Conservation (phyloP, 345 rosid genomes). For the Hevea brasiliensis region DNA sequence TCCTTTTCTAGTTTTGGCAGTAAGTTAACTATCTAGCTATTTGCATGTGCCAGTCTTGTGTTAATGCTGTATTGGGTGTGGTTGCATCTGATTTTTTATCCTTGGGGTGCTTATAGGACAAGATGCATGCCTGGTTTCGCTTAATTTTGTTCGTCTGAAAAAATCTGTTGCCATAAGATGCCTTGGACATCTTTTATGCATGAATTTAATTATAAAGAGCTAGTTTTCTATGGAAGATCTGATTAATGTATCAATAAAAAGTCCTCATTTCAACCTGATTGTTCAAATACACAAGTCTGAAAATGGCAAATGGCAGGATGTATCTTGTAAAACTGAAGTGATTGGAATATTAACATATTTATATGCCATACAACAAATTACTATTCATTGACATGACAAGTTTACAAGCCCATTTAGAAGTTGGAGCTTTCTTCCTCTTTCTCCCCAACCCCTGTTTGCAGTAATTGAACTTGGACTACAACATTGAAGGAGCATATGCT, state of each 20-base stretch:
- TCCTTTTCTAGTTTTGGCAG: slow-evolving; percentile 96
- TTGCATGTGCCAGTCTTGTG: slow-evolving; percentile 5
- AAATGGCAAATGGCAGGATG: background rate
- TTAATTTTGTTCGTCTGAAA: background rate
- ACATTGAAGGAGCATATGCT: background rate
- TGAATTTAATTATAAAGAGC: background rate
- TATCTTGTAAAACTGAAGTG: too few relatives aligned
- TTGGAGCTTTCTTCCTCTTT: too few relatives aligned
- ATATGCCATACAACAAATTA: too few relatives aligned
- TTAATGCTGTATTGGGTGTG: slow-evolving; percentile 2
- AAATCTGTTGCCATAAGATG: background rate
- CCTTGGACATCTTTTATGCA: background rate
- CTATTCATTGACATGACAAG: too few relatives aligned
- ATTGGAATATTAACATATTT: too few relatives aligned
- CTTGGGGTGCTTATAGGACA: background rate
- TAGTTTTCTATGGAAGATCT: background rate
- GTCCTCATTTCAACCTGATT: background rate
- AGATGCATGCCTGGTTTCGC: background rate
- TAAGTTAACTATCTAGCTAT: slow-evolving; percentile 43
- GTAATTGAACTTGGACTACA: too few relatives aligned
- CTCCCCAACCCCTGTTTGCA: too few relatives aligned
- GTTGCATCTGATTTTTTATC: slow-evolving; percentile 10
- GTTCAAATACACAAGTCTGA: background rate
- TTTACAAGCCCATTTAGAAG: too few relatives aligned
- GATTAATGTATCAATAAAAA: background rate